phyloP scores from a whole-genome alignment of 768 basidiomycete genomes.

The Kwoniella dejecticola region DNA sequence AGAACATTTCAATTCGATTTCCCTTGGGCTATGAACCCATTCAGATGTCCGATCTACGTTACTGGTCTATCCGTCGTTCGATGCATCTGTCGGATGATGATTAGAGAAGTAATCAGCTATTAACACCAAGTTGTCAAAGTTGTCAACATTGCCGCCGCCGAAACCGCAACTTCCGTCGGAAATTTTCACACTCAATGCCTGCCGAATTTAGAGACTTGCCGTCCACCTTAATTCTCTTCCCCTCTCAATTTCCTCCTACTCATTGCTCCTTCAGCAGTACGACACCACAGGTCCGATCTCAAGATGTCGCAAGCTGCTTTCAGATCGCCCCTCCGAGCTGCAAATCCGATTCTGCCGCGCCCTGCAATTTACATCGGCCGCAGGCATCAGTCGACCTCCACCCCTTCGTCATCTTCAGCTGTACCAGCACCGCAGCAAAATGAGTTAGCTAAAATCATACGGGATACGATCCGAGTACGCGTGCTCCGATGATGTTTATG shows the following conservation, averaged over 20 bases:
- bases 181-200: no score
- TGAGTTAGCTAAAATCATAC: constrained; percentile 66
- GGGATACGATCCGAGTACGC: constrained; percentile 71
- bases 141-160: no score
- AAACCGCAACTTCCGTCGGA: no score
- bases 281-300: neutral
- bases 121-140: no score
- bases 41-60: neutral
- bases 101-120: no score
- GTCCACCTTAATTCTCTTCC: no score
- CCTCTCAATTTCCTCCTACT: no score
- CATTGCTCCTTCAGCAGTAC: no score
- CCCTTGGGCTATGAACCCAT: no score
- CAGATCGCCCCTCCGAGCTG: neutral
- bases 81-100: no score
- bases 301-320: neutral
- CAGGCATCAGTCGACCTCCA: constrained; percentile 17
- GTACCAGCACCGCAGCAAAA: constrained; percentile 22
- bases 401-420: constrained; percentile 3
- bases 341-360: neutral
- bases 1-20: constrained; percentile 41
- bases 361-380: no score
- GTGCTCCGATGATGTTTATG: neutral
- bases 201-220: no score
- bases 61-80: neutral